These are phyloP conservation scores for Conticribra guillardii DNA, from an alignment of 108 stramenopile species.

Conservation along the genomic window DNA sequence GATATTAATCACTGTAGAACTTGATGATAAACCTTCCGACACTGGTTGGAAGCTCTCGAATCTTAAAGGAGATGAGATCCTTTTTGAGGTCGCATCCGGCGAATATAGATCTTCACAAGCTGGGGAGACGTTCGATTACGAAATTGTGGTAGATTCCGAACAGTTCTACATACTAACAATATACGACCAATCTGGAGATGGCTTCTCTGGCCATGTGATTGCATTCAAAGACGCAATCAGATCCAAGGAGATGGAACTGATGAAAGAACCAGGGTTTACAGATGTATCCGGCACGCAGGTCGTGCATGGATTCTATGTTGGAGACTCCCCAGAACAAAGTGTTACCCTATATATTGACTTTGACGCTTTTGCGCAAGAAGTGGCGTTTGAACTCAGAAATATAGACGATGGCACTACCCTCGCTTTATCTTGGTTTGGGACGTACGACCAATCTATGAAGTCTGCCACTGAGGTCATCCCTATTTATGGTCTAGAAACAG, in stretches of 20 bases:
- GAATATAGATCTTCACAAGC: slow-evolving; percentile 16
- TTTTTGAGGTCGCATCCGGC: slow-evolving; percentile 22
- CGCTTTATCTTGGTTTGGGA: slow-evolving; percentile 22
- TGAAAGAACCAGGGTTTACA: slow-evolving; percentile 39
- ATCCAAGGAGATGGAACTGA: slow-evolving; percentile 8
- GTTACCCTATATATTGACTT: slow-evolving; percentile 28
- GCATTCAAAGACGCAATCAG: slow-evolving; percentile 11
- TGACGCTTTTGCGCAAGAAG: slow-evolving; percentile 25
- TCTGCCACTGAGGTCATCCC: slow-evolving; percentile 19
- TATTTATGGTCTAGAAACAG: slow-evolving; percentile 13
- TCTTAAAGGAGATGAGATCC: slow-evolving; percentile 34
- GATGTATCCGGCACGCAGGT: slow-evolving; percentile 28
- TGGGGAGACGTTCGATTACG: slow-evolving; percentile 12
- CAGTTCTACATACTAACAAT: slow-evolving; percentile 36
- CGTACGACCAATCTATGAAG: slow-evolving; percentile 14
- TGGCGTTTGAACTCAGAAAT: slow-evolving; percentile 39
- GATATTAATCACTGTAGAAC: slow-evolving; percentile 22
- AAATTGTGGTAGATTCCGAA: slow-evolving; percentile 23
- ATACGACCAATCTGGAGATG: slow-evolving; percentile 31
- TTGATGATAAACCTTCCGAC: slow-evolving; percentile 31
- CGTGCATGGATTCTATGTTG: slow-evolving; percentile 38
- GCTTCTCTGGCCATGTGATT: slow-evolving; percentile 27
- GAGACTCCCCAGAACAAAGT: slow-evolving; percentile 15
- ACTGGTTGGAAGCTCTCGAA: slow-evolving; percentile 38
- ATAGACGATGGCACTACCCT: slow-evolving; percentile 24